Base-by-base conservation (phyloP, 140 eudicot genomes). In the Oenanthe javanica region DNA sequence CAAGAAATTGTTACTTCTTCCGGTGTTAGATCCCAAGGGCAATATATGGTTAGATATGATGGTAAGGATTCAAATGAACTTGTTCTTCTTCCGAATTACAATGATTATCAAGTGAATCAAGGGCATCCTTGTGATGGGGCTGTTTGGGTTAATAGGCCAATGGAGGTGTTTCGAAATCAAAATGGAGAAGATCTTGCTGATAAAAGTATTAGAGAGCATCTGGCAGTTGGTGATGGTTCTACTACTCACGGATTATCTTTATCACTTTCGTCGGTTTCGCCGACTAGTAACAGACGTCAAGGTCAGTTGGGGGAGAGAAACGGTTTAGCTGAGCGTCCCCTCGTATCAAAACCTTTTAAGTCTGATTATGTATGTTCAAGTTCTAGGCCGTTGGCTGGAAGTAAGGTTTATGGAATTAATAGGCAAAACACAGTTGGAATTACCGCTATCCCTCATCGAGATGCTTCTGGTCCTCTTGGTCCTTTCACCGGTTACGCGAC, bases 401-500 rank as follows among this genome's bases (percentile, higher is more conserved):
- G 77, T 27, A 66, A 79, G 49, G 54, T 51, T 74, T 71, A n/a
- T 36, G 82, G 27, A 59, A 84, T 10, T 77, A 50, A 38, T 72
- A 36, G 63, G 15, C 81, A 76, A 5, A 67, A 70, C 50, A 54
- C 69, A 66, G 69, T 59, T 54, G 86, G 78, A 19, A 49, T 82
- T 5, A 82, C 91, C 27, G 48, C 83, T 40, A 63, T 84, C 43
- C 85, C 85, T 74, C 80, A 72, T 80, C 83, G 90, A 75, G 81
- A 47, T 59, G 79, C 81, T 0, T 79, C 80, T 0, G 98, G 97
- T 50, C 98, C 98, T 0, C 87, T 91, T 0, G 98, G 98, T 25
- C 98, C 98, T 1, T 93, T 91, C 75, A 93, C 98, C 0, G 98
- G 98, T 4, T 93, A 93, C 13, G 90, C 98, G 0, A 87, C 92